phyloP scores from a whole-genome alignment of 345 rosid genomes.

The Hirschfeldia incana region DNA sequence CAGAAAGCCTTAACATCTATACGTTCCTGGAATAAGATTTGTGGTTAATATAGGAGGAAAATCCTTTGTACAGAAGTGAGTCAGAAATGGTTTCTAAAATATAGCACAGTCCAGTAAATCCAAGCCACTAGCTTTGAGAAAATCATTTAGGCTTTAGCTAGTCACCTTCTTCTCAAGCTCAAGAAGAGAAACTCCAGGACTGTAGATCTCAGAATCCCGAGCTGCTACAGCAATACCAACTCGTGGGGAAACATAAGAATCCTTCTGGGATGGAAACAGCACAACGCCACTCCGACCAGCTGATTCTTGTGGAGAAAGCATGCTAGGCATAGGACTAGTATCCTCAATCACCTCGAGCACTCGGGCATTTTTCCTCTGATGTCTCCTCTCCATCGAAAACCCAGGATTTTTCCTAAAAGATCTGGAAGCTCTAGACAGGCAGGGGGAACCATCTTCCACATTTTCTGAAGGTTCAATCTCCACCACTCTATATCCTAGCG shows the following conservation, averaged over 20 bases:
- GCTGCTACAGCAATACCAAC: constrained; percentile 88
- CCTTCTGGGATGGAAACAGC: constrained; percentile 78
- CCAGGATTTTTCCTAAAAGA: constrained; percentile 61
- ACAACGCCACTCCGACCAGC: constrained; percentile 72
- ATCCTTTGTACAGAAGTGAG: neutral
- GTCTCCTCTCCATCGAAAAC: constrained; percentile 58
- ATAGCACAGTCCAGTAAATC: constrained; percentile 2
- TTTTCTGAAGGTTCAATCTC: constrained; percentile 77
- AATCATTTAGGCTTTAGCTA: constrained; percentile 22
- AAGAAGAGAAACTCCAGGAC: constrained; percentile 94
- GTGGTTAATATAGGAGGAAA: constrained; percentile 20
- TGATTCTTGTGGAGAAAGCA: constrained; percentile 96
- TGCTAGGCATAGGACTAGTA: constrained; percentile 83
- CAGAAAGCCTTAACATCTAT: constrained; percentile 79
- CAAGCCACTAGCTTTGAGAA: constrained; percentile 7
- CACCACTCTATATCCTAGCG: constrained; percentile 80
- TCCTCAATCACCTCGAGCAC: constrained; percentile 88
- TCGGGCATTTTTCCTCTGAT: constrained; percentile 59
- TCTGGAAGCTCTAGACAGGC: constrained; percentile 68
- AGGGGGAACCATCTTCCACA: constrained; percentile 60
- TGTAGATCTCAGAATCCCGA: constrained; percentile 68
- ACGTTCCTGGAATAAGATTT: constrained; percentile 67
- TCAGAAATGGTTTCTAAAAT: constrained; percentile 10
- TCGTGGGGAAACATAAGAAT: constrained; percentile 66
- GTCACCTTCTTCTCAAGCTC: constrained; percentile 96